Evolutionary conservation across 108 stramenopile species (phyloP), one percentile per base, ranked within the genome.

Genomic region (Skeletonema tropicum): DNA sequence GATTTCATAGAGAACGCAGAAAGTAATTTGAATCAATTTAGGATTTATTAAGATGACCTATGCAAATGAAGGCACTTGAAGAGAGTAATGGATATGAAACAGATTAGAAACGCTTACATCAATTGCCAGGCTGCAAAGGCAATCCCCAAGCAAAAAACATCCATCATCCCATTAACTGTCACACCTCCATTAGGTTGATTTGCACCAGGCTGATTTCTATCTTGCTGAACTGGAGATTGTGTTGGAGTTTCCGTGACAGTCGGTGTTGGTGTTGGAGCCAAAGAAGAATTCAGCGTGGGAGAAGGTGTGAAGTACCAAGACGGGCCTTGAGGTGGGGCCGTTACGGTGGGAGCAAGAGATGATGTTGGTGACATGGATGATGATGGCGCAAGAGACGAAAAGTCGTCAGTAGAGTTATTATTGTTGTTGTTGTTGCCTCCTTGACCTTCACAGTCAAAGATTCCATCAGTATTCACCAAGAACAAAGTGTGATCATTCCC

Each of bases 401-500:
- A 12, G 17, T n/a, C n/a, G n/a, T n/a, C 48, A 0, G 19, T n/a
- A 49, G 48, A 49, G 17, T n/a, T 49, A n/a, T n/a, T n/a, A 12
- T n/a, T 49, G 19, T 1, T 17, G 19, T 19, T 19, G 7, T 19
- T 49, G 19, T 7, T 35, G 33, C 33, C 15, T 19, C 3, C 19
- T 2, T 41, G 15, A 6, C 52, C 52, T 55, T 55, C 52, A 55
- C 52, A 55, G n/a, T 55, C 52, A 55, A 55, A 55, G 21, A 55
- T 55, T 21, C 52, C 52, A 23, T 55, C 9, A 10, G 21, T n/a
- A 55, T 55, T 57, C 32, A 66, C 78, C 25, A 79, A 66, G 32
- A 68, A 79, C 19, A 79, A 39, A 29, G 71, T 57, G 49, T 79
- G 78, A 68, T 79, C 78, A 32, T 79, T 73, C 42, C 78, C 71